Base-by-base conservation (phyloP, 768 basidiomycete genomes). In the Mycena metata region DNA sequence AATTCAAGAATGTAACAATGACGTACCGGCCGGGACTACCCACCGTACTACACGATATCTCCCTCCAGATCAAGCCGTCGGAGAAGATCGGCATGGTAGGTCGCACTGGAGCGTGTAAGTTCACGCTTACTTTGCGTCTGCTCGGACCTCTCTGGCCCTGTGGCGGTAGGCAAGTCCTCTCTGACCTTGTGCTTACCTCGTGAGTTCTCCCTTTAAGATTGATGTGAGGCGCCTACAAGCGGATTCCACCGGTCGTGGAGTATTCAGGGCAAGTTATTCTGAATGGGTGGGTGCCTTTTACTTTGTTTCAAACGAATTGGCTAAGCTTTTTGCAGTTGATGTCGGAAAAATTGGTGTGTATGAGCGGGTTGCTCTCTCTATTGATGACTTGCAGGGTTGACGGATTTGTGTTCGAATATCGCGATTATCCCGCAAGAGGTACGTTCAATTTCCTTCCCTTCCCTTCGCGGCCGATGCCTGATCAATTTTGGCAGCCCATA, bases 51-150 rank as follows among this genome's bases (percentile, higher is more conserved):
- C 89, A 89, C 70, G 87, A 86, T 0, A 80, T 94, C 16, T 85
- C 85, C 9, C 49, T 93, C 69, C 78, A 80, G 23, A 85, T 94
- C 47, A 78, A 80, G 3, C 86, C 86, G 0, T 89, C 90, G 0
- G 91, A 94, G 79, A 92, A 92, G 80, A 88, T 94, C 61, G 93
- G 92, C 13, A 87, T 94, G 41, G 91, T 94, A 9, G 92, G 92
- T 49, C 75, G 89, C 60, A 84, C 83, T 51, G 91, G 89, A 1
- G 88, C 88, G 3, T 89, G 88, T 23, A 88, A 88, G 74, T 86
- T n/a, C n/a, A n/a, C n/a, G n/a, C n/a, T n/a, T n/a, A n/a, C n/a
- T n/a, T n/a, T n/a, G n/a, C n/a, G n/a, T n/a, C n/a, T n/a, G n/a
- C n/a, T n/a, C n/a, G n/a, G n/a, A n/a, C n/a, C n/a, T n/a, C n/a